These are phyloP conservation scores for Hortaea werneckii DNA, from an alignment of 2,329 filamentous ascomycete genomes.

Conservation along the genomic window DNA sequence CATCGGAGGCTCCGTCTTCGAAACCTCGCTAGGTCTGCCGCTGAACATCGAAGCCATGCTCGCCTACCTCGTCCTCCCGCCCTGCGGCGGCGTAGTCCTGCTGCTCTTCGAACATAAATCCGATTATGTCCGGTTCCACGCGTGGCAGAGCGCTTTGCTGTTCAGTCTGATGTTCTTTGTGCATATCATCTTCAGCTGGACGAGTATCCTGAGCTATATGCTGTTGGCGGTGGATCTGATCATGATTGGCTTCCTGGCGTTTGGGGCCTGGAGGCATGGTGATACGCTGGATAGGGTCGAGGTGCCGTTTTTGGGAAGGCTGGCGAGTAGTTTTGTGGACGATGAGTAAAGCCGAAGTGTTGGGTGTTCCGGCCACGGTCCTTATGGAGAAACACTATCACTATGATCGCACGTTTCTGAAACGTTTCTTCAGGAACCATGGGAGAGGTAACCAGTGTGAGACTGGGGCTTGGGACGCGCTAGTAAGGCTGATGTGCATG, in stretches of 20 bases:
- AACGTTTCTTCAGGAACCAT: no score
- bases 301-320: slow-evolving; percentile 71
- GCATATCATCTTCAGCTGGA: slow-evolving; percentile 82
- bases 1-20: slow-evolving; percentile 57
- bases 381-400: no score
- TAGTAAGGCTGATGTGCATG: no score
- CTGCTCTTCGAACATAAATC: slow-evolving; percentile 86
- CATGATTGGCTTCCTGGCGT: slow-evolving; percentile 64
- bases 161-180: slow-evolving; percentile 50
- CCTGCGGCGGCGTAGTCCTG: slow-evolving; percentile 73
- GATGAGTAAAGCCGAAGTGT: slow-evolving; percentile 50
- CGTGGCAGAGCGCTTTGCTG: slow-evolving; percentile 59
- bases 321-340: slow-evolving; percentile 84
- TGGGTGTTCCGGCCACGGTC: not conserved
- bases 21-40: slow-evolving; percentile 77
- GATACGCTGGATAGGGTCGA: slow-evolving; percentile 62
- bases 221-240: slow-evolving; percentile 66
- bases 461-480: no score
- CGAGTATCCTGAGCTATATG: slow-evolving; percentile 70
- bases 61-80: slow-evolving; percentile 78
- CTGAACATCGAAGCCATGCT: slow-evolving; percentile 85
- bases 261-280: slow-evolving; percentile 75
- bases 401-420: no score
- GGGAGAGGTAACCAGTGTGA: no score
- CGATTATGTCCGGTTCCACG: slow-evolving; percentile 95